Evolutionary conservation across 768 basidiomycete genomes (phyloP).

Genomic region (Tephrocybe sp.): DNA sequence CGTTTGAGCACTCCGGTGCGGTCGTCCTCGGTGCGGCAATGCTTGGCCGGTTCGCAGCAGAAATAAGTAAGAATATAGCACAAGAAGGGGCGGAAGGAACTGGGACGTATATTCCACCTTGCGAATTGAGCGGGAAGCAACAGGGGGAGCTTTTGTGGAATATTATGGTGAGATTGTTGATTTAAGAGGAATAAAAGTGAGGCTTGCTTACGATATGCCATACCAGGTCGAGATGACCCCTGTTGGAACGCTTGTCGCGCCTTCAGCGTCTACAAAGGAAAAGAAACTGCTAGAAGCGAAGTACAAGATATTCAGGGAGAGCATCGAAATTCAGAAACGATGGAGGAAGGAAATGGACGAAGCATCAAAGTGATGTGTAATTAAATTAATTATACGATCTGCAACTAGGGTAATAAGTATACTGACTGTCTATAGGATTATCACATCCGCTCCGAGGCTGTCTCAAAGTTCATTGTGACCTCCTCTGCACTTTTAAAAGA

Average conservation of each 20-base stretch:
- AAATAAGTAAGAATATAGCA: slow-evolving; percentile 31
- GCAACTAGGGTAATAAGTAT: not conserved
- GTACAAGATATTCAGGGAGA: slow-evolving; percentile 90
- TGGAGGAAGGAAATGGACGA: slow-evolving; percentile 83
- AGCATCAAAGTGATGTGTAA: slow-evolving; percentile 28
- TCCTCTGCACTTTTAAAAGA: slow-evolving; percentile 28
- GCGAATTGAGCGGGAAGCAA: slow-evolving; percentile 35
- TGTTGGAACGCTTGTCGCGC: slow-evolving; percentile 67
- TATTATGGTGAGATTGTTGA: slow-evolving; percentile 69
- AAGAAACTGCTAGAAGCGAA: slow-evolving; percentile 84
- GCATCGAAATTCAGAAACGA: slow-evolving; percentile 82
- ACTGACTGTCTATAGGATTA: not conserved
- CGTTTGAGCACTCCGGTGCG: slow-evolving; percentile 70
- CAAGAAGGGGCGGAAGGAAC: slow-evolving; percentile 24
- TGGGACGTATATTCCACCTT: slow-evolving; percentile 13
- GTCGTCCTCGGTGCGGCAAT: slow-evolving; percentile 95
- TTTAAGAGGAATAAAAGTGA: no score
- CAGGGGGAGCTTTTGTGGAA: slow-evolving; percentile 79
- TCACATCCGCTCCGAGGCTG: slow-evolving; percentile 14
- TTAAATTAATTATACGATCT: not conserved
- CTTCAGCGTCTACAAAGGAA: slow-evolving; percentile 61
- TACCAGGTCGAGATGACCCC: slow-evolving; percentile 91
- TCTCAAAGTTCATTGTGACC: slow-evolving; percentile 14
- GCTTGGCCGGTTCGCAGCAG: slow-evolving; percentile 85
- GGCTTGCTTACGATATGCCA: no score